Evolutionary conservation across 2,329 filamentous ascomycete species (phyloP).

Genomic region (Dothidotthia symphoricarpi): DNA sequence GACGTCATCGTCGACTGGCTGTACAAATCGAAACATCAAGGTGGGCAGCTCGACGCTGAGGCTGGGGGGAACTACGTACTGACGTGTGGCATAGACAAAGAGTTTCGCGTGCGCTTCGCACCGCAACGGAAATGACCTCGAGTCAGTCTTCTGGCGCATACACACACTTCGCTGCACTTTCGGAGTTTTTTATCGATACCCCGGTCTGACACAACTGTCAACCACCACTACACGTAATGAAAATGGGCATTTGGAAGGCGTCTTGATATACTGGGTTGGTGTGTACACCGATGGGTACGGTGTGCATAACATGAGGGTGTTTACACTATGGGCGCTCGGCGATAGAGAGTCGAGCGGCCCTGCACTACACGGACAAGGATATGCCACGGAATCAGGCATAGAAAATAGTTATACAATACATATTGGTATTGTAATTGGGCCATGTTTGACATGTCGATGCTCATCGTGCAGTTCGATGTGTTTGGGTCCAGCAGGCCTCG

Average conservation of each 20-base stretch:
- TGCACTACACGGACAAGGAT: too few relatives aligned
- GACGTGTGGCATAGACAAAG: constrained; percentile 42
- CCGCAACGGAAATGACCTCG: constrained; percentile 36
- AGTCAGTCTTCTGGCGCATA: constrained; percentile 10
- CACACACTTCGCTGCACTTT: constrained; percentile 24
- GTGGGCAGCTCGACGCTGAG: constrained; percentile 33
- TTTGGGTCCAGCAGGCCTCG: too few relatives aligned
- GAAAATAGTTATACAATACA: too few relatives aligned
- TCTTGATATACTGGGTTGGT: constrained; percentile 13
- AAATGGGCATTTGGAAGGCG: constrained; percentile 38
- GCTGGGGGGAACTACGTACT: not conserved
- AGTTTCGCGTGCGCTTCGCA: constrained; percentile 48
- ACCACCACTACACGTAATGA: constrained; percentile 24
- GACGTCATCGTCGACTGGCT: constrained; percentile 79
- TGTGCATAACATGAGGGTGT: not conserved
- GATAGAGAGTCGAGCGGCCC: too few relatives aligned
- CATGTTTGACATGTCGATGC: too few relatives aligned
- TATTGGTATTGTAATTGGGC: too few relatives aligned
- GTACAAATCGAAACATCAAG: constrained; percentile 65
- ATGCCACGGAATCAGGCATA: too few relatives aligned
- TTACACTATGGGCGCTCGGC: too few relatives aligned
- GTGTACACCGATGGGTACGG: constrained; percentile 1
- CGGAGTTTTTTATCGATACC: constrained; percentile 38
- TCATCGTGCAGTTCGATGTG: too few relatives aligned
- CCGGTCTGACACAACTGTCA: constrained; percentile 22